phyloP scores from a whole-genome alignment of 2,329 filamentous ascomycete species.

The Venturia carpophila region DNA sequence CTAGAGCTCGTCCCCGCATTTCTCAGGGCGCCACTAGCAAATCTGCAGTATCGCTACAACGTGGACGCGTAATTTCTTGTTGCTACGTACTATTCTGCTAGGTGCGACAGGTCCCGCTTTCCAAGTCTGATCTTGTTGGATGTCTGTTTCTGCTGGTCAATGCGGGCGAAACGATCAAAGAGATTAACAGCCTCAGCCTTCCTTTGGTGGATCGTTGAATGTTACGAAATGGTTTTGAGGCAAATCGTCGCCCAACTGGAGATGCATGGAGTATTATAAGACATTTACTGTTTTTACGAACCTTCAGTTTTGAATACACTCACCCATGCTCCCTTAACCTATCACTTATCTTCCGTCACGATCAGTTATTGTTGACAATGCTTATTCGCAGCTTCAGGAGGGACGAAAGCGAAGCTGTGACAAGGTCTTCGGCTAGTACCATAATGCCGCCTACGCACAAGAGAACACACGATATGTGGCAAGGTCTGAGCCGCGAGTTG shows the following conservation, averaged over 20 bases:
- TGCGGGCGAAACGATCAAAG: not conserved
- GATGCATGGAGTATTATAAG: not conserved
- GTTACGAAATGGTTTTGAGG: not conserved
- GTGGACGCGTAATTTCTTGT: not conserved
- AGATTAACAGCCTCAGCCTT: conserved; percentile 8
- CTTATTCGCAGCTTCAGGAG: not conserved
- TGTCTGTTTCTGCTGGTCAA: not conserved
- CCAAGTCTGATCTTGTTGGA: not conserved
- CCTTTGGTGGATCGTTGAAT: not conserved
- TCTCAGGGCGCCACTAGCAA: not conserved
- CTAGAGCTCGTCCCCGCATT: not conserved
- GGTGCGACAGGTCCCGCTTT: conserved; percentile 7
- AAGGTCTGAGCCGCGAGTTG: not conserved
- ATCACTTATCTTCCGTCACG: not conserved
- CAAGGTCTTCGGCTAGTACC: not conserved
- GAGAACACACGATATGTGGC: not conserved
- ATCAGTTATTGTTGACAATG: not conserved
- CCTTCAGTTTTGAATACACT: not conserved
- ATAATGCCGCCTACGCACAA: not conserved
- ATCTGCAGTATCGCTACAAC: not conserved
- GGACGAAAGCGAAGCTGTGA: not conserved
- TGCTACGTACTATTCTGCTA: not conserved
- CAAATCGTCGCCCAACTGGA: not conserved
- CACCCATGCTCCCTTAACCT: not conserved
- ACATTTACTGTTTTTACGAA: not conserved